These are phyloP conservation scores for Beta vulgaris DNA, from an alignment of 148 eudicot genomes.

Conservation along the genomic window DNA sequence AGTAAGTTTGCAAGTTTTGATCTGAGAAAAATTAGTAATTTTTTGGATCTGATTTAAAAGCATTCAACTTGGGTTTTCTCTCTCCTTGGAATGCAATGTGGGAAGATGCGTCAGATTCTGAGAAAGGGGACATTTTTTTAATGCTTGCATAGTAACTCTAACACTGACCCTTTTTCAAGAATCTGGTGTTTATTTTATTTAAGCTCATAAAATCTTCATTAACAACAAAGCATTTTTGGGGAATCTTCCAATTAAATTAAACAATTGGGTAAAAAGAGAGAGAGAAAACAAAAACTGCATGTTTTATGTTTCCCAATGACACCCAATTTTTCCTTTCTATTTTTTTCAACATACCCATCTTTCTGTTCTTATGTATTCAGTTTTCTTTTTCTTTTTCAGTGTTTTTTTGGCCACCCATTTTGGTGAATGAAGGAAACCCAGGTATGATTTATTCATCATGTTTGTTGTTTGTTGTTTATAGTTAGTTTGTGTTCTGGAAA, in stretches of 20 bases:
- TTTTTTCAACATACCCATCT: neutral
- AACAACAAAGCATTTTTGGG: slow-evolving; percentile 29
- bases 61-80: neutral
- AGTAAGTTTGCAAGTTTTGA: neutral
- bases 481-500: neutral
- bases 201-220: slow-evolving; percentile 17
- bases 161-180: slow-evolving; percentile 23
- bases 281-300: slow-evolving; percentile 8
- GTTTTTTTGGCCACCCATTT: neutral
- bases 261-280: neutral
- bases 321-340: neutral
- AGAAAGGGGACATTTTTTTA: slow-evolving; percentile 7
- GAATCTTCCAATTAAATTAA: slow-evolving; percentile 21
- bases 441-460: slow-evolving; percentile 12
- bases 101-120: neutral
- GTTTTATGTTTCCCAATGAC: slow-evolving; percentile 25
- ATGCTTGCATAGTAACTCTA: slow-evolving; percentile 25
- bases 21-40: neutral
- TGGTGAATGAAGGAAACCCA: slow-evolving; percentile 8
- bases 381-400: neutral
- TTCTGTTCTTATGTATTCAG: neutral
- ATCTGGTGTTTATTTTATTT: slow-evolving; percentile 8
- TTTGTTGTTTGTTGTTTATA: neutral
- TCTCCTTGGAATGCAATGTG: slow-evolving; percentile 14
- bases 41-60: slow-evolving; percentile 7